Percentiles rank a stretch among this genome's conserved stretches.
These are phyloP conservation scores for Fusarium sp. DNA, from an alignment of 2,329 filamentous ascomycete species.

Conservation along the genomic window DNA sequence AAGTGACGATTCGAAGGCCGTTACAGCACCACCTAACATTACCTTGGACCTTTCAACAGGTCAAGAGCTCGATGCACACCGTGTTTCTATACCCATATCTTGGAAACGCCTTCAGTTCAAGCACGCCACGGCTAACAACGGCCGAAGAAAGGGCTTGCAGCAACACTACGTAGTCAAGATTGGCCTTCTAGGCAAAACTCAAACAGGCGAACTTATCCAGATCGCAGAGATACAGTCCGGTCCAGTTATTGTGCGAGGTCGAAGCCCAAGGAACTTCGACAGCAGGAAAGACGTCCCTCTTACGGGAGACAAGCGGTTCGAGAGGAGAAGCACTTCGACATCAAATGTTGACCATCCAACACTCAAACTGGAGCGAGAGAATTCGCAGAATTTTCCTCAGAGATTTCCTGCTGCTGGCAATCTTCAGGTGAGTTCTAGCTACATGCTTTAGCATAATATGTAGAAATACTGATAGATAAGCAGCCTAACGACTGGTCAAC, in stretches of 20 bases:
- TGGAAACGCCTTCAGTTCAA: slow-evolving; percentile 98
- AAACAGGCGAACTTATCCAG: slow-evolving; percentile 74
- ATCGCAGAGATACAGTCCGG: slow-evolving; percentile 91
- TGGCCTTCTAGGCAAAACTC: slow-evolving; percentile 83
- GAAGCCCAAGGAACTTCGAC: slow-evolving; percentile 95
- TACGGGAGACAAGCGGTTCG: slow-evolving; percentile 66
- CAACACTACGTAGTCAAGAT: slow-evolving; percentile 95
- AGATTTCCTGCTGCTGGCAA: slow-evolving; percentile 54
- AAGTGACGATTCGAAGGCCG: slow-evolving; percentile 65
- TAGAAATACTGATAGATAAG: slow-evolving; percentile 41
- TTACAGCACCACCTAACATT: slow-evolving; percentile 67
- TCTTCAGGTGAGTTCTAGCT: slow-evolving; percentile 52
- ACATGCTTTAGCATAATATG: neutral
- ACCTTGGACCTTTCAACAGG: slow-evolving; percentile 69
- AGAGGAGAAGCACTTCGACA: slow-evolving; percentile 60
- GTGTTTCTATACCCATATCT: slow-evolving; percentile 84
- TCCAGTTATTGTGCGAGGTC: slow-evolving; percentile 93
- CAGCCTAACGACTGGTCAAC: slow-evolving; percentile 63
- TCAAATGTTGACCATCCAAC: slow-evolving; percentile 52
- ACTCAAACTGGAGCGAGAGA: slow-evolving; percentile 55
- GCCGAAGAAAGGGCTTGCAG: slow-evolving; percentile 91
- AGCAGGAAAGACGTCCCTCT: slow-evolving; percentile 88
- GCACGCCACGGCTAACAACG: slow-evolving; percentile 96
- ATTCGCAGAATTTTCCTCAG: slow-evolving; percentile 48
- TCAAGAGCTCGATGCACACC: slow-evolving; percentile 82